Conservation (phyloP, 108 stramenopile species). For the Heterococcus sp. region DNA sequence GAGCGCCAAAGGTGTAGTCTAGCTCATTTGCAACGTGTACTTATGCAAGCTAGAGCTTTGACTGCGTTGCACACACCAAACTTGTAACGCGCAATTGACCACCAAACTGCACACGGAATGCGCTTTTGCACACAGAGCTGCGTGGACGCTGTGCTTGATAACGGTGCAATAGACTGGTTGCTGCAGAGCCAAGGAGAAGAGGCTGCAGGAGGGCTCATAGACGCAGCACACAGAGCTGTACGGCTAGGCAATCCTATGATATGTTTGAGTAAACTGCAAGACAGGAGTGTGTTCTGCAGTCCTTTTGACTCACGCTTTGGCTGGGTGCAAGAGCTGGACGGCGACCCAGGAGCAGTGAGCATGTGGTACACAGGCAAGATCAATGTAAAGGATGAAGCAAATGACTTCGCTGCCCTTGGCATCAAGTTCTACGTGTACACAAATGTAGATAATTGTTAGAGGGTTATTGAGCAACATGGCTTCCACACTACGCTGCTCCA, state of each 20-base stretch:
- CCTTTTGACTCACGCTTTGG: constrained; percentile 34
- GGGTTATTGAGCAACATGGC: too few relatives aligned
- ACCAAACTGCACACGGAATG: too few relatives aligned
- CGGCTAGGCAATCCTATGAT: constrained; percentile 40
- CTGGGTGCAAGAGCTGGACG: constrained; percentile 46
- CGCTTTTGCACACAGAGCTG: not conserved
- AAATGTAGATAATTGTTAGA: constrained; percentile 47
- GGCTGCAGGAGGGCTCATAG: constrained; percentile 14
- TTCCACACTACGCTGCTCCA: too few relatives aligned
- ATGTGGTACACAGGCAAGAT: constrained; percentile 33
- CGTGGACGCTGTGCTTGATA: not conserved
- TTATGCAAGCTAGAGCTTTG: too few relatives aligned
- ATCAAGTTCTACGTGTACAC: constrained; percentile 38
- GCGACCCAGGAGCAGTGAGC: constrained; percentile 37
- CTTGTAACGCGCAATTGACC: too few relatives aligned
- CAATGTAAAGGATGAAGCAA: constrained; percentile 32
- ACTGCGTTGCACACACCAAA: too few relatives aligned
- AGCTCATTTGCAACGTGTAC: too few relatives aligned
- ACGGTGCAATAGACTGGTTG: not conserved
- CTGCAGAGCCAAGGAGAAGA: constrained; percentile 2
- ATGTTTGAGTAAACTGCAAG: constrained; percentile 9
- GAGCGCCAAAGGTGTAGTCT: too few relatives aligned
- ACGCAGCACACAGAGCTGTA: constrained; percentile 44
- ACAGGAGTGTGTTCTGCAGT: not conserved
- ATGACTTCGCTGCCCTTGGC: constrained; percentile 29